Base-by-base conservation (phyloP, 2,329 filamentous ascomycete species). In the Sclerotinia borealis region DNA sequence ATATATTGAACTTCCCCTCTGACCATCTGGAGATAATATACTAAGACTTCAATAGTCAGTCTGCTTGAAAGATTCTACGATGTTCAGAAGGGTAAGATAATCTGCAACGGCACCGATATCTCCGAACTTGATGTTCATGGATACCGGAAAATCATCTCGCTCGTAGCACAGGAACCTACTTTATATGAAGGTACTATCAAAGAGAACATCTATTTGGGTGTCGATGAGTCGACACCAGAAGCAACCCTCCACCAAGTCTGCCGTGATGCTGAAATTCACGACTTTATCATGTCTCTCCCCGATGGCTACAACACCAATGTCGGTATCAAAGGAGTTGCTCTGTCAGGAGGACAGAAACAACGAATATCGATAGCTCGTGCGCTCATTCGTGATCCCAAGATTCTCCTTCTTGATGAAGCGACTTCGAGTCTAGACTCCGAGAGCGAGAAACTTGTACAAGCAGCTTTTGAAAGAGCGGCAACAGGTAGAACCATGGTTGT, bases 151-250 rank as follows among this genome's bases (percentile, higher is more conserved):
- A 76, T 84, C 41, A 79, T 92, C 15, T 87, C 88, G 1, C 81
- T 93, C 0, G 90, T 93, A 0, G 85, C 88, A 4, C 90, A 93
- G 74, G 89, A 93, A 72, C 82, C 90, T 10, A 87, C 86, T 0
- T 79, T 93, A 71, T 72, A 72, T 29, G 85, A 87, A 73, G 81
- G 83, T 15, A 85, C 85, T 0, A 80, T 92, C 25, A 81, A 84
- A 22, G 88, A 92, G 65, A 91, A 91, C 68, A 84, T 91, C 59
- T 74, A 87, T 1, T 79, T 91, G 0, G 88, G 87, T 22, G 83
- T 91, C 25, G 74, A 75, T 22, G 72, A 74, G 13, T 68, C 73
- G 1, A 72, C 69, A 2, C 72, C 74, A 17, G 76, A 79, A 0
- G 77, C 80, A 6, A 70, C 76, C 47, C 73, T 83, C 11, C 68